phyloP scores from a whole-genome alignment of 164 flowering plant species.

The Dillenia suffruticosa region DNA sequence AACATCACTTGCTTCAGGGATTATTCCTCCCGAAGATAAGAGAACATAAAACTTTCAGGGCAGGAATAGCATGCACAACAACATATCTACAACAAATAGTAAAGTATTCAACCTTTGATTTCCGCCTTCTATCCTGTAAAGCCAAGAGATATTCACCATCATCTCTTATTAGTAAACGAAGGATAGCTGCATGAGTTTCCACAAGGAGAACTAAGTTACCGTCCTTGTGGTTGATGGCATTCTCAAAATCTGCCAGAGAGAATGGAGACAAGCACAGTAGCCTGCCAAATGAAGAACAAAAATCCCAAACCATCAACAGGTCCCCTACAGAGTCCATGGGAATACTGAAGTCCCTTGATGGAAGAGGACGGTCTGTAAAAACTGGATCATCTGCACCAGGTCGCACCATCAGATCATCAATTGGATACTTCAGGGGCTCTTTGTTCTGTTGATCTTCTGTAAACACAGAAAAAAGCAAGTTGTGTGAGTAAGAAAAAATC shows the following conservation, averaged over 20 bases:
- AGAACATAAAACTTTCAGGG: not conserved
- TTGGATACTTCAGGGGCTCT: slow-evolving; percentile 72
- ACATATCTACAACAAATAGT: not conserved
- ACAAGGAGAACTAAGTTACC: slow-evolving; percentile 56
- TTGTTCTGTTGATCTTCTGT: slow-evolving; percentile 38
- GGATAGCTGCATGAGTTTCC: slow-evolving; percentile 71
- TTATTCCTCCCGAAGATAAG: no score
- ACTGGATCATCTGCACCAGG: slow-evolving; percentile 65
- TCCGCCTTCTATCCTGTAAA: slow-evolving; percentile 43
- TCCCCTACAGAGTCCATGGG: slow-evolving; percentile 85
- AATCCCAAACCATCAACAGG: slow-evolving; percentile 94
- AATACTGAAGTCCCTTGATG: slow-evolving; percentile 63
- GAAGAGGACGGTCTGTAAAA: slow-evolving; percentile 67
- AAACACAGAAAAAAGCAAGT: slow-evolving; percentile 13
- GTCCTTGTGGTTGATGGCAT: slow-evolving; percentile 75
- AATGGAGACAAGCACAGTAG: slow-evolving; percentile 67
- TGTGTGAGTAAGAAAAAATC: not conserved
- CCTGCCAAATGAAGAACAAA: slow-evolving; percentile 75
- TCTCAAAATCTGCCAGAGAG: slow-evolving; percentile 86
- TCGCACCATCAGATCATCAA: slow-evolving; percentile 79
- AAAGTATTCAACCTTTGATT: slow-evolving; percentile 46
- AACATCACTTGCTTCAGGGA: no score
- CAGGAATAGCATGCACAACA: not conserved
- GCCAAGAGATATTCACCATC: slow-evolving; percentile 37
- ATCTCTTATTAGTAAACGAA: slow-evolving; percentile 69